Evolutionary conservation across 306 rosid species (phyloP).

Genomic region (Cercis canadensis): DNA sequence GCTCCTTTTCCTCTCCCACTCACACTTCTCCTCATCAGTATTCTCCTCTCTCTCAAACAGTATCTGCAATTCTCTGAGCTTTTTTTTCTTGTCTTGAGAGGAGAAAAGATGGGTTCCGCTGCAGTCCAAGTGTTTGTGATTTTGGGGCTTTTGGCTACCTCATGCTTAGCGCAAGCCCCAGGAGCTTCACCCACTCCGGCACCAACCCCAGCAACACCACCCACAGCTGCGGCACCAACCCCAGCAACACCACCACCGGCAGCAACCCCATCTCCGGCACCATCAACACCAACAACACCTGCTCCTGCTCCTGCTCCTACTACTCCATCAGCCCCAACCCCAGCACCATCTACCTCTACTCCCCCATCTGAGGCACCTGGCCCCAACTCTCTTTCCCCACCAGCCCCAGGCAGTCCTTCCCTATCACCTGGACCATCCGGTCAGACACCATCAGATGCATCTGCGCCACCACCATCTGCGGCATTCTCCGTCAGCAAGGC

Average conservation of each 20-base stretch:
- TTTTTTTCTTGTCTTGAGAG: not conserved
- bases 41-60: not conserved
- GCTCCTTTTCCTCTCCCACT: constrained; percentile 12
- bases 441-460: too few relatives aligned
- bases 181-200: constrained; percentile 52
- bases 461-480: constrained; percentile 35
- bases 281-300: constrained; percentile 25
- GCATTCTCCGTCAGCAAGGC: constrained; percentile 54
- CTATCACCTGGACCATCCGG: constrained; percentile 7
- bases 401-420: constrained; percentile 24
- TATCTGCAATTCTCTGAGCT: too few relatives aligned
- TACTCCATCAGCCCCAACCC: constrained; percentile 37
- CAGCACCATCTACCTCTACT: constrained; percentile 27
- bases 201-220: constrained; percentile 35
- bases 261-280: constrained; percentile 40
- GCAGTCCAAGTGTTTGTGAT: constrained; percentile 55
- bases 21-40: not conserved
- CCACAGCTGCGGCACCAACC: constrained; percentile 36
- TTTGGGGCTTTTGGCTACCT: constrained; percentile 65
- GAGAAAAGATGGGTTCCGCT: constrained; percentile 48
- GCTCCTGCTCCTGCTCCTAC: constrained; percentile 39
- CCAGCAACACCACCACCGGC: constrained; percentile 15
- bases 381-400: too few relatives aligned
- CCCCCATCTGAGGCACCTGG: constrained; percentile 23
- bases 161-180: constrained; percentile 83